Evolutionary conservation across 805 yeast genomes (phyloP), one percentile per base, ranked within the genome.

Genomic region (Yamadazyma kitorensis): DNA sequence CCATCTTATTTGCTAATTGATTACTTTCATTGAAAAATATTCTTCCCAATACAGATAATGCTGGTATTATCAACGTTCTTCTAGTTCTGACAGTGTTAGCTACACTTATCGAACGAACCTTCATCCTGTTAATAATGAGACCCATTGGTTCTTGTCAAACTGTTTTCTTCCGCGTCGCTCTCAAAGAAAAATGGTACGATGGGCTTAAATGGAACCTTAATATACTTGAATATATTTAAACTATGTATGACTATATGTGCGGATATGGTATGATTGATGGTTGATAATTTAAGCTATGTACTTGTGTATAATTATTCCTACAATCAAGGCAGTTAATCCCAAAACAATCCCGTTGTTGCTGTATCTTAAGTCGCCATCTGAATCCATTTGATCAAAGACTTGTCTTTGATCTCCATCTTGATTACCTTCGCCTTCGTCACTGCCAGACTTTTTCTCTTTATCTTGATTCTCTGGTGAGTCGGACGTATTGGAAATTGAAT

Each of bases 1-100:
- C 82, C 76, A 83, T 74, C 36, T 74, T 57, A 41, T 78, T 70
- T 2, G 88, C 91, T 32, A 80, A 57, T 26, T 63, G 48, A 23
- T 78, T 74, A 29, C 72, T 70, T 34, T 71, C 68, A 33, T 40
- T 61, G 51, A 64, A 64, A 6, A 57, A 39, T 20, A 64, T 24
- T 2, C 67, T 24, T 14, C 34, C 34, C 18, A 35, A 17, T 26
- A 30, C 13, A 8, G 31, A 12, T 5, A 21, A 14, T 4, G 25
- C 10, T 15, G 37, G 32, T n/a, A n/a, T n/a, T n/a, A n/a, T n/a
- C n/a, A n/a, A n/a, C n/a, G n/a, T n/a, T n/a, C n/a, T n/a, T n/a
- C n/a, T n/a, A n/a, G n/a, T n/a, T n/a, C n/a, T n/a, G n/a, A n/a
- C n/a, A n/a, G n/a, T n/a, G n/a, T n/a, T n/a, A n/a, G n/a, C n/a